Conservation (phyloP, 257 asterid species). For the Pogostemon cablin region DNA sequence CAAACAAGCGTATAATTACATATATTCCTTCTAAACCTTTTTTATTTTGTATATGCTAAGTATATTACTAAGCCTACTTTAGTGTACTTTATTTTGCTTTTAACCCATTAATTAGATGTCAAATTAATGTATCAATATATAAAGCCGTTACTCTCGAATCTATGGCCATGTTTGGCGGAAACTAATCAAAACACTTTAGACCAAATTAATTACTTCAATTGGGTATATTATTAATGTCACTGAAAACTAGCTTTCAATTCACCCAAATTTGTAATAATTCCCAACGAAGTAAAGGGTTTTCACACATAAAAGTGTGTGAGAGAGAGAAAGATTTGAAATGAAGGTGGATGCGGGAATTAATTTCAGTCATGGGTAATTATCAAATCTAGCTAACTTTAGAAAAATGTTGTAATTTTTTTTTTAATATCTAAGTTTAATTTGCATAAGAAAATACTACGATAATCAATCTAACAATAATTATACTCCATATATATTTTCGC, state of each 20-base stretch:
- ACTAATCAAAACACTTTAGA: not conserved
- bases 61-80: slow-evolving; percentile 33
- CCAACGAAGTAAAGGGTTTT: not conserved
- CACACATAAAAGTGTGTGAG: no score
- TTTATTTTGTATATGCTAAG: slow-evolving; percentile 35
- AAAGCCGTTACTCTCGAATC: not conserved
- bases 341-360: not conserved
- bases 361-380: not conserved
- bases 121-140: not conserved
- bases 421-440: no score
- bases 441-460: no score
- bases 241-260: not conserved
- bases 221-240: not conserved
- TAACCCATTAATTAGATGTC: slow-evolving; percentile 2
- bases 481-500: no score
- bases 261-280: not conserved
- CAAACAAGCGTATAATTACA: slow-evolving; percentile 27
- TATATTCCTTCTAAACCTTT: not conserved
- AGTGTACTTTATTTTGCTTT: slow-evolving; percentile 12
- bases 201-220: slow-evolving; percentile 7
- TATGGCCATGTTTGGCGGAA: slow-evolving; percentile 15
- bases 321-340: no score
- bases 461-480: no score
- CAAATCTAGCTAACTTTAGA: no score
- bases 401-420: no score